Evolutionary conservation across 768 basidiomycete genomes (phyloP).

Genomic region (Albatrellus ellisii): DNA sequence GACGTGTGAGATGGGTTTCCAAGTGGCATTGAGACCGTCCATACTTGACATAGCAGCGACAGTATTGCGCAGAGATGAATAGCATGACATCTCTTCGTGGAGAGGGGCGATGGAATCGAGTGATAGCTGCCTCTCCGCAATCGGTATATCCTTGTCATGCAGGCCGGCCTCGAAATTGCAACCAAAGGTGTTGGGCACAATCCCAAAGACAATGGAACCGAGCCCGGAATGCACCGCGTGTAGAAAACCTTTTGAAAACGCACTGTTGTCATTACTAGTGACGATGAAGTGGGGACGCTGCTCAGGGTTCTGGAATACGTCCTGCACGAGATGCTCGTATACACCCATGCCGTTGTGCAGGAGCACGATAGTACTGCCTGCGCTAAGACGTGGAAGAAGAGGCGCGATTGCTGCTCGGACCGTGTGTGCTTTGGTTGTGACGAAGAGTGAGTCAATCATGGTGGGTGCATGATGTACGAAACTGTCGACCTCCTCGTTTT

Average conservation of each 20-base stretch:
- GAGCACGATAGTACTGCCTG: slow-evolving; percentile 75
- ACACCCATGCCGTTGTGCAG: slow-evolving; percentile 92
- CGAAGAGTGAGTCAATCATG: slow-evolving; percentile 63
- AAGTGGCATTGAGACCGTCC: slow-evolving; percentile 41
- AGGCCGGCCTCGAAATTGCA: slow-evolving; percentile 52
- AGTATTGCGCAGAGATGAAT: slow-evolving; percentile 53
- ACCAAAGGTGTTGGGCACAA: slow-evolving; percentile 53
- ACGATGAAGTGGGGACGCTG: slow-evolving; percentile 79
- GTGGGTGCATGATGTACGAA: not conserved
- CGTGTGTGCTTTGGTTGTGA: slow-evolving; percentile 68
- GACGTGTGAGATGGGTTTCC: slow-evolving; percentile 53
- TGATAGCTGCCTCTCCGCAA: slow-evolving; percentile 27
- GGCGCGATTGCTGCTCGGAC: slow-evolving; percentile 42
- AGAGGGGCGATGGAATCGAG: slow-evolving; percentile 38
- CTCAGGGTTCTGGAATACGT: slow-evolving; percentile 59
- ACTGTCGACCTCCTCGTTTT: not conserved
- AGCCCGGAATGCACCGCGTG: slow-evolving; percentile 59
- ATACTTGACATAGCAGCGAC: slow-evolving; percentile 48
- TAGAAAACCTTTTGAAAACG: slow-evolving; percentile 36
- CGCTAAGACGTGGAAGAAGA: slow-evolving; percentile 50
- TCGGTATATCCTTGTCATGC: slow-evolving; percentile 21
- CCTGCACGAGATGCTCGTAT: slow-evolving; percentile 58
- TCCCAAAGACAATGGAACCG: slow-evolving; percentile 65
- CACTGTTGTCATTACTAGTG: slow-evolving; percentile 73
- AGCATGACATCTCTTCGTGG: slow-evolving; percentile 26